Base-by-base conservation (phyloP, 2,329 filamentous ascomycete genomes). In the Pleoardoris graminearum region DNA sequence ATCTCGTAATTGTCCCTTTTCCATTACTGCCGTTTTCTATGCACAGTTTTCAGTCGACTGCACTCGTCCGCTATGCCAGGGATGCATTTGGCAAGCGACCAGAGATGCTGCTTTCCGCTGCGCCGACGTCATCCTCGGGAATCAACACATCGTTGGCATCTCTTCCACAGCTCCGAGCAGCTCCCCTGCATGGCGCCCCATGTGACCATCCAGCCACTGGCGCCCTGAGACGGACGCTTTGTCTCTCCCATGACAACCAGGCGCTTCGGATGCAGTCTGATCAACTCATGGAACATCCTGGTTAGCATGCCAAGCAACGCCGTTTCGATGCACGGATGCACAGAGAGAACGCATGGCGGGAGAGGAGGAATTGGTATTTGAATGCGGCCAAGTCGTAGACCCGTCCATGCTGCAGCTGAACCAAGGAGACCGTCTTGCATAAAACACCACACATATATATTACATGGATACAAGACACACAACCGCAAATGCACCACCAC, bases 401-500 rank as follows among this genome's bases (percentile, higher is more conserved):
- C 61, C 60, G 57, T 57, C 62, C 63, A 71, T 69, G 63, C 63
- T 64, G 62, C 68, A 69, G 63, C 60, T 58, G 48, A 64, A 62
- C 62, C 63, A 60, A 58, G 62, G 65, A 63, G 50, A 57, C 66
- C 63, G 64, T 64, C 62, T 64, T 59, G 59, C 57, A 66, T 62
- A 58, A 57, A 67, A 70, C 66, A 68, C 63, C 62, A 63, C 67
- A 68, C 59, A 65, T 71, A 69, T 63, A 65, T 64, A 65, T 65
- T 72, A 72, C 67, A 73, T 50, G 56, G 57, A 60, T 47, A 60
- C 46, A 60, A 55, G 56, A 59, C 57, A 55, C 62, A 54, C 55
- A 55, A 53, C 51, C 50, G 58, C 44, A 48, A n/a, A 51, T 56
- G 59, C 60, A 49, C 50, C 58, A 45, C 60, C 60, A 58, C 59